Base-by-base conservation (phyloP, 2,329 filamentous ascomycete genomes). In the Didymella exigua region DNA sequence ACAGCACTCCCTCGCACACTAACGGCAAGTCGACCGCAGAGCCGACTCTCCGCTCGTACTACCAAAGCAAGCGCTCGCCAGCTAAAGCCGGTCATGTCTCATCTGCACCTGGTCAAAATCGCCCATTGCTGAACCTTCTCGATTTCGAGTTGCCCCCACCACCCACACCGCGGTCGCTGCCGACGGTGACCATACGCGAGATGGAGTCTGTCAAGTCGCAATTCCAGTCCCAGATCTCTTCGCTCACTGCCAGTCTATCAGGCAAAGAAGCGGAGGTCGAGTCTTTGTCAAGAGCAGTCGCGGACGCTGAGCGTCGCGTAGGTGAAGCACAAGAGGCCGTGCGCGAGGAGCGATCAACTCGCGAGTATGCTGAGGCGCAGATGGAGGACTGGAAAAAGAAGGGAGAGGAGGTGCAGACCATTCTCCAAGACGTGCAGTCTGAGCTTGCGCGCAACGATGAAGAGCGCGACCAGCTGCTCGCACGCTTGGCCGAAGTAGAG, bases 91-190 rank as follows among this genome's bases (percentile, higher is more conserved):
- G 61, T 29, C 51, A 62, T 38, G 61, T 70, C 11, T 66, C 69
- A n/a, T 53, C 62, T n/a, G 73, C 69, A 21, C 72, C 71, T 40
- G 61, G 60, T 33, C 69, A 71, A 24, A 70, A 65, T 34, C 68
- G 71, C 6, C 68, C 72, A 7, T 59, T 73, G 38, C 42, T 74
- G 42, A 73, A 74, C 36, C 59, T 74, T 4, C 84, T 96, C 41
- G 91, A 96, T 75, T 95, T 96, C 71, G 95, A 98, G 67, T 89
- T 98, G 9, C 92, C 93, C n/a, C 91, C 93, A 0, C 87, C 92
- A 63, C 92, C 93, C 2, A 98, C 95, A 0, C 95, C 95, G 13
- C 87, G 93, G 58, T 96, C 91, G 50, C 85, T 98, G 31, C 95
- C 95, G 0, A 91, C 89, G 8, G 89, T 98, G 63, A 96, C 93